These are phyloP conservation scores for Heliamphora exappendiculata DNA, from an alignment of 148 eudicot species.

Conservation along the genomic window DNA sequence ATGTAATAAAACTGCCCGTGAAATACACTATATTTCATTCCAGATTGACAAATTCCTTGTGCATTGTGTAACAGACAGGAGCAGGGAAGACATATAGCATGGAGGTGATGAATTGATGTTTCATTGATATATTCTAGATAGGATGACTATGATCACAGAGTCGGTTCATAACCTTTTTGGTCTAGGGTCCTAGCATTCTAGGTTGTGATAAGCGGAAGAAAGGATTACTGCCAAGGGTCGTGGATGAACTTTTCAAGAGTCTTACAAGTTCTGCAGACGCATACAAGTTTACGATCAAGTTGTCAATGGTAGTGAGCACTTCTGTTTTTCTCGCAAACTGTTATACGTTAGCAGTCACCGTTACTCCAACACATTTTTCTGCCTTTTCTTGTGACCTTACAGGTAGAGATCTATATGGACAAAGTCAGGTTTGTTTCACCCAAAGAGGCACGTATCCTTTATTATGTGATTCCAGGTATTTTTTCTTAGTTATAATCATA, in stretches of 20 bases:
- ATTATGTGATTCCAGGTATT: background rate
- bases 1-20: background rate
- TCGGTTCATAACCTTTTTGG: conserved; percentile 11
- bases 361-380: background rate
- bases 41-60: conserved; percentile 5
- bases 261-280: conserved; percentile 34
- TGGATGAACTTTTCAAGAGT: conserved; percentile 56
- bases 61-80: conserved; percentile 60
- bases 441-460: background rate
- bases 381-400: conserved; percentile 10
- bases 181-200: conserved; percentile 67
- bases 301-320: conserved; percentile 61
- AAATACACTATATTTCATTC: background rate
- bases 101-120: conserved; percentile 53
- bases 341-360: background rate
- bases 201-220: conserved; percentile 51
- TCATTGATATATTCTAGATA: background rate
- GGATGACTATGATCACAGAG: background rate
- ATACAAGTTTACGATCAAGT: conserved; percentile 43
- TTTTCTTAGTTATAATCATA: background rate
- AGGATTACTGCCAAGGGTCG: conserved; percentile 79
- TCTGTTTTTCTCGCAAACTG: background rate
- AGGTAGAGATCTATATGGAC: conserved; percentile 98
- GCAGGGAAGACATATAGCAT: conserved; percentile 94
- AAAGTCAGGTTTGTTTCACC: conserved; percentile 72